Base-by-base conservation (phyloP, 1,284 basidiomycete species). In the Rhodotorula sp. region DNA sequence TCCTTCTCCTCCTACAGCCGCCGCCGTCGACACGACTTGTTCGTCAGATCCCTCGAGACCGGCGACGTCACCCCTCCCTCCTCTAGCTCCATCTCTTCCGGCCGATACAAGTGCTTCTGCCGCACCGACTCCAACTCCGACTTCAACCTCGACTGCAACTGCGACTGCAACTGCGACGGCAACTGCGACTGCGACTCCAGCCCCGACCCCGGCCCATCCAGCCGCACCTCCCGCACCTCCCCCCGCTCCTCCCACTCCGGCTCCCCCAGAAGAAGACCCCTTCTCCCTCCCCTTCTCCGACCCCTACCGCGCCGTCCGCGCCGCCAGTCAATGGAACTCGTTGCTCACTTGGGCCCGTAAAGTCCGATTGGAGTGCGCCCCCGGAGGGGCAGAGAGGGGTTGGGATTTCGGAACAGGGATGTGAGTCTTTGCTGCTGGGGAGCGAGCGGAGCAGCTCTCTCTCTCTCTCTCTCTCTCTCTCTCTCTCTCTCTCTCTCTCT, bases 331-430 rank as follows among this genome's bases (percentile, higher is more conserved):
- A 29, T 64, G 63, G 63, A 64, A 64, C 29, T 26, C 43, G 20
- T 21, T 64, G n/a, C 15, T 64, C 5, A 8, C 39, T 5, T 64
- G 63, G 63, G 63, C 54, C 0, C 18, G 63, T 1, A 26, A 18
- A 20, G 63, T 31, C 4, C 26, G 63, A 14, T 26, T 64, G 16
- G 63, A 60, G 23, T 46, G 34, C 14, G 20, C 31, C 1, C 54
- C 54, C 18, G 63, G 63, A 18, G 63, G 63, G 5, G 63, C 63
- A 10, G 43, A 56, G 5, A n/a, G 52, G 1, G 63, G 63, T 5
- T 64, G 63, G 63, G 63, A 64, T 29, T 64, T 64, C 29, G 63
- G 18, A 3, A 64, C 63, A 0, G 63, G 63, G 52, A 64, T 64
- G 63, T 63, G 51, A 21, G 62, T 54, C 12, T 2, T 6, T 49